Evolutionary conservation across 805 yeast species (phyloP).

Genomic region (Scheffersomyces lignosus): DNA sequence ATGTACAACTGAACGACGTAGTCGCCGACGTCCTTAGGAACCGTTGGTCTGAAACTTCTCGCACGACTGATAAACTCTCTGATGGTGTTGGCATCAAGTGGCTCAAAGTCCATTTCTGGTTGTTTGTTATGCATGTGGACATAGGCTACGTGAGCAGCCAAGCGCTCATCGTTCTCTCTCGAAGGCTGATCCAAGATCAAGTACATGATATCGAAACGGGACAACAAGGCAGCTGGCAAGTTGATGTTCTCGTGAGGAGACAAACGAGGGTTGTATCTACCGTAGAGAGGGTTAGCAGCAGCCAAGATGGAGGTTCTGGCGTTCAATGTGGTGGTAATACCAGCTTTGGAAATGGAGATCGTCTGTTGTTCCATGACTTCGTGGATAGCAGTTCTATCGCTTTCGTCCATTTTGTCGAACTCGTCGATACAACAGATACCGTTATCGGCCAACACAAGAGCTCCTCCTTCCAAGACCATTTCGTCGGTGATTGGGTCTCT

Average conservation of each 20-base stretch:
- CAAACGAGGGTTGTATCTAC: conserved; percentile 85
- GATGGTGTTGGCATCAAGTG: conserved; percentile 75
- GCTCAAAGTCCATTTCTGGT: conserved; percentile 73
- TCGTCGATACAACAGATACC: conserved; percentile 99
- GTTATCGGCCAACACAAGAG: conserved; percentile 92
- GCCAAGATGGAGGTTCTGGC: conserved; percentile 95
- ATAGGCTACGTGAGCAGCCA: conserved; percentile 92
- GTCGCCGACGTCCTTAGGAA: conserved; percentile 80
- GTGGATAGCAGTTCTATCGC: conserved; percentile 95
- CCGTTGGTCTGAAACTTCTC: conserved; percentile 78
- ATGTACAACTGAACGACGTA: conserved; percentile 85
- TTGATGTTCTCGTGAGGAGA: conserved; percentile 95
- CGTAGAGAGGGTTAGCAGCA: conserved; percentile 97
- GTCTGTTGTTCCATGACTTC: conserved; percentile 99
- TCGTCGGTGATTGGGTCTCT: conserved; percentile 99
- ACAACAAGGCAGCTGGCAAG: conserved; percentile 91
- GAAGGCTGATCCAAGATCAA: conserved; percentile 83
- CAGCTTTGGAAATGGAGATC: conserved; percentile 95
- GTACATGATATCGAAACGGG: conserved; percentile 90
- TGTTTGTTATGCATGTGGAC: conserved; percentile 93
- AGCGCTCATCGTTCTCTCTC: conserved; percentile 74
- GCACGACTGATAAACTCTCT: conserved; percentile 89
- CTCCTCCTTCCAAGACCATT: conserved; percentile 98
- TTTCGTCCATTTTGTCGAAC: conserved; percentile 98
- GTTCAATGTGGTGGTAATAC: conserved; percentile 92